These are phyloP conservation scores for Crassisporium funariophilum DNA, from an alignment of 768 basidiomycete species.

Conservation along the genomic window DNA sequence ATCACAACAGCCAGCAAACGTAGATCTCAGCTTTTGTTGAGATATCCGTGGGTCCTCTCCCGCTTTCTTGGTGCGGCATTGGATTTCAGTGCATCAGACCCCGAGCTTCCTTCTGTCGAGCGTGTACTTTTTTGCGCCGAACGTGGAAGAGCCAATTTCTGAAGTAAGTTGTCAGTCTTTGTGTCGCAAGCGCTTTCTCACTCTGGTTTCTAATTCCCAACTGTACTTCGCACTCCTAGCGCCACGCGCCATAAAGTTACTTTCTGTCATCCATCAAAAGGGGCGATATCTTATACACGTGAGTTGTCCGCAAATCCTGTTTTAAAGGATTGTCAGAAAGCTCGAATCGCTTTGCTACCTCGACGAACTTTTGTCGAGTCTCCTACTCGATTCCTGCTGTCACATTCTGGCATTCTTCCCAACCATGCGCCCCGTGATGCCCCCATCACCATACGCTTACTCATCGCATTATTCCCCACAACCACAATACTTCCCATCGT, in stretches of 20 bases:
- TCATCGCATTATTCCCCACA: conserved; percentile 34
- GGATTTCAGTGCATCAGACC: conserved; percentile 10
- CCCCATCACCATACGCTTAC: conserved; percentile 37
- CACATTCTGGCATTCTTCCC: conserved; percentile 5
- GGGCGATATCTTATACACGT: conserved; percentile 22
- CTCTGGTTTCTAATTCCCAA: conserved; percentile 25
- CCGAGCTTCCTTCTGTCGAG: conserved; percentile 13
- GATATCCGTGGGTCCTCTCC: conserved; percentile 11
- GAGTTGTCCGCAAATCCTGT: conserved; percentile 24
- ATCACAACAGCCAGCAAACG: conserved; percentile 4
- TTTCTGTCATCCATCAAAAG: conserved; percentile 1
- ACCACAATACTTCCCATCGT: conserved; percentile 26
- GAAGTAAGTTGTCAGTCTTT: neutral
- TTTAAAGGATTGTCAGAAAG: conserved; percentile 11
- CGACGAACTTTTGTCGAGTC: neutral
- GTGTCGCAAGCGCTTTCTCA: conserved; percentile 20
- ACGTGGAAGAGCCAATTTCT: conserved; percentile 13
- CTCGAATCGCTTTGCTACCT: conserved; percentile 9
- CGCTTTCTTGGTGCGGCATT: conserved; percentile 6
- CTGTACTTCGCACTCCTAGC: conserved; percentile 15
- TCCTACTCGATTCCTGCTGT: too few species aligned
- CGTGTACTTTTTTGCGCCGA: conserved; percentile 15
- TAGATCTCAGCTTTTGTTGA: conserved; percentile 10
- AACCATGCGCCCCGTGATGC: conserved; percentile 27
- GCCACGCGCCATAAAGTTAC: conserved; percentile 22